phyloP scores from a whole-genome alignment of 176 grass and related monocot genomes.

The Hyparrhenia diplandra region DNA sequence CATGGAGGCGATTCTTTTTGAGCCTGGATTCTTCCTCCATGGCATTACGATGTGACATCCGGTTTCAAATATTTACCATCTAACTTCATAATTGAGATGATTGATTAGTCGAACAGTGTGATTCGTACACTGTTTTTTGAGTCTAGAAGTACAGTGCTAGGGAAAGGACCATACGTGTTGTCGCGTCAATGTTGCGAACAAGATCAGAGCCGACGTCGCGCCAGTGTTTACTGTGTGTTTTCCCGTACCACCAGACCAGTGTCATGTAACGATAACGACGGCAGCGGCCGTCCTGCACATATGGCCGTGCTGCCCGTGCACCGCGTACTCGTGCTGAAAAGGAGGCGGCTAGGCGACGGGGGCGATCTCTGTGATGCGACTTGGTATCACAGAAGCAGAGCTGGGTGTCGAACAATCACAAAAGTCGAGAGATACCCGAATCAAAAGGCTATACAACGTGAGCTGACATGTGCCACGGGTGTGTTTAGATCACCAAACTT shows the following conservation, averaged over 20 bases:
- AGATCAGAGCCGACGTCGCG: not conserved
- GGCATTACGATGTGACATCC: too few species aligned
- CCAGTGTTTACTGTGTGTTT: not conserved
- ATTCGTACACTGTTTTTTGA: not conserved
- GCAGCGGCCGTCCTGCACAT: not conserved
- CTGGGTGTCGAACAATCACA: not conserved
- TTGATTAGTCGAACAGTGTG: too few species aligned
- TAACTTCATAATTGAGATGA: too few species aligned
- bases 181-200: not conserved
- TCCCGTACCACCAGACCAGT: not conserved
- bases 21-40: too few species aligned
- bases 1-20: too few species aligned
- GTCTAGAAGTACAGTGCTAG: not conserved
- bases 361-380: not conserved
- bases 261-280: not conserved
- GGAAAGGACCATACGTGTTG: not conserved
- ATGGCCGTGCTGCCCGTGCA: too few species aligned
- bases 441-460: too few species aligned
- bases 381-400: not conserved
- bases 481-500: too few species aligned
- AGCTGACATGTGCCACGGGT: too few species aligned
- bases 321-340: too few species aligned
- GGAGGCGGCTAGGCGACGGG: too few species aligned
- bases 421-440: not conserved
- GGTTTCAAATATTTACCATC: too few species aligned